Evolutionary conservation across 345 rosid genomes (phyloP), one percentile per base, ranked within the genome.

Genomic region (Ailanthus altissimus): DNA sequence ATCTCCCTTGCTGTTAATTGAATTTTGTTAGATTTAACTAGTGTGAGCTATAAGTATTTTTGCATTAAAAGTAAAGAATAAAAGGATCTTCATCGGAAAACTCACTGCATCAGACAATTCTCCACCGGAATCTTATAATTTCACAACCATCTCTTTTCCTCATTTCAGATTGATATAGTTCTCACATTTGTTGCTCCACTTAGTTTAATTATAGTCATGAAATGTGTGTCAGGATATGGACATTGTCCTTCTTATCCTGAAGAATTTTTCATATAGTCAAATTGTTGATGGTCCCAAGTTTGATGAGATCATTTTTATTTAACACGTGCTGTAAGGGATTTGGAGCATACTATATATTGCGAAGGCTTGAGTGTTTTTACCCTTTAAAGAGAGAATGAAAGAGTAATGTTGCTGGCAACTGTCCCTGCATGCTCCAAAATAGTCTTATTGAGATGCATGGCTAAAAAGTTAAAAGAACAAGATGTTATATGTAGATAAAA

Each of bases 181-280:
- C 3, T 32, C 6, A 53, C 16, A 18, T 53, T 53, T 18, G 26
- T 54, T 54, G 6, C 20, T 20, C 25, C 25, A 54, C 25, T 20
- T n/a, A 54, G n/a, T 54, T 49, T 54, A 54, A 54, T 20, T 7
- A 11, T 25, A 54, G 12, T n/a, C n/a, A 56, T n/a, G 96, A 94
- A 73, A 94, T 94, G 98, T 91, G 91, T 82, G 80, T 92, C 65
- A 90, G 67, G 93, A 90, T 75, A 94, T 92, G 96, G 95, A 92
- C 84, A 89, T 92, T 25, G 94, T 92, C 25, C 83, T 94, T 1
- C 80, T 92, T 11, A 88, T 94, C 50, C 92, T 89, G 96, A 53
- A 53, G 57, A 53, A 53, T 53, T n/a, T 0, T 53, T 53, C 21
- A 4, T 53, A 86, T 49, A 79, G 80, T 75, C 92, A 94, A 76